Base-by-base conservation (phyloP, 352 stramenopile species). In the Phytophthora agathidicida region DNA sequence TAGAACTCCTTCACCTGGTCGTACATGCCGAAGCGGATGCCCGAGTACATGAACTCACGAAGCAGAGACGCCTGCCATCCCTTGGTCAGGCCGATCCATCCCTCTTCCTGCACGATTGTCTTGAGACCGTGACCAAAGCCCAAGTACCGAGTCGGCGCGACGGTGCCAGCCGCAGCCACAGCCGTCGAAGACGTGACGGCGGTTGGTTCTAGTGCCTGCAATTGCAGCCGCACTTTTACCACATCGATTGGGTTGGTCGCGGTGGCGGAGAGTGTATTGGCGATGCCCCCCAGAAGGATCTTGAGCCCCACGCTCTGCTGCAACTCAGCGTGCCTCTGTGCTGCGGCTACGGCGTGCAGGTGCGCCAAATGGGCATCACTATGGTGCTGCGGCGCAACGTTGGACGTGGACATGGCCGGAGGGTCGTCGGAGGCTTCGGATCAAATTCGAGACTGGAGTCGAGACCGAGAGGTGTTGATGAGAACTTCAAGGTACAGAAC, bases 1-100 rank as follows among this genome's bases (percentile, higher is more conserved):
- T 91, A 80, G 30, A 81, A 68, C 37, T 88, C 73, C 65, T 95
- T 95, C 38, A 90, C 68, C 20, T 82, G 63, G 46, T 92, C 83
- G 58, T 93, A 95, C 23, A 90, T 62, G 4, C 86, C 86, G 45
- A 95, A 89, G 56, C 86, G 78, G 43, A 95, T 71, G 33, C 75
- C 82, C 39, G 77, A 87, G 73, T 95, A 95, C 31, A 80, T 80
- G n/a, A 75, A 82, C 41, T 92, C 82, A 28, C 86, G 72, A 11
- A 88, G 55, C 22, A 91, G 53, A 26, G 82, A 86, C 27, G 86
- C 80, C 44, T 80, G 65, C 44, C 86, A 69, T 20, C 86, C 86
- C 43, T 87, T 86, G 46, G 71, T 72, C 23, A 86, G 67, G 7
- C 80, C 83, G 22, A 51, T 42, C 23, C 81, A 54, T 24, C 85